A percentile compares a stretch with the other conserved stretches of the same genome.
phyloP scores from a whole-genome alignment of 192 early-diverging fungal genomes.

The Mortierella hygrophila region DNA sequence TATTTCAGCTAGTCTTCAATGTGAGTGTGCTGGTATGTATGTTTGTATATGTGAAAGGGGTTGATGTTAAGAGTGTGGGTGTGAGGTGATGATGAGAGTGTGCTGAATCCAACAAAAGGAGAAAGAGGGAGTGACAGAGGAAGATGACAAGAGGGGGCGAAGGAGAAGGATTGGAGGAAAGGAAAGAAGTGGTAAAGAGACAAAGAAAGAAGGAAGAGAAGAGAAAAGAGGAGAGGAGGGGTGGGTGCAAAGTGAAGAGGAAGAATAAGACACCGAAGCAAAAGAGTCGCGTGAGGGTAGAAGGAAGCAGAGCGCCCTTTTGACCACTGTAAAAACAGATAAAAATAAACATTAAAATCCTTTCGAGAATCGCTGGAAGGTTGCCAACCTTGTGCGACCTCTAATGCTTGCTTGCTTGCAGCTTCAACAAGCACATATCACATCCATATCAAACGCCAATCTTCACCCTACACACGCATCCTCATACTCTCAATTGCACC shows the following conservation, averaged over 20 bases:
- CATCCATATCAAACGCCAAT: neutral
- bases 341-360: neutral
- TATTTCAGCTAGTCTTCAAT: neutral
- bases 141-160: neutral
- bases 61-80: neutral
- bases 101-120: neutral
- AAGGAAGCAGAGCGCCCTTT: neutral
- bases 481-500: neutral
- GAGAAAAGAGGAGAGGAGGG: no score
- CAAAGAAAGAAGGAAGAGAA: neutral
- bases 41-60: neutral
- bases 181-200: neutral
- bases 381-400: neutral
- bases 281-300: neutral
- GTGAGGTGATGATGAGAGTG: neutral
- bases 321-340: neutral
- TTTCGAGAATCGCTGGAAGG: neutral
- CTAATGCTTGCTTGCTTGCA: no score
- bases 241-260: no score
- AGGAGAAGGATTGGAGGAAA: neutral
- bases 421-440: neutral
- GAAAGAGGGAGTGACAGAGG: neutral
- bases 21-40: neutral
- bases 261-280: neutral
- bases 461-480: neutral